phyloP scores from a whole-genome alignment of 192 early-diverging fungal species.

The Coemansia sp. region DNA sequence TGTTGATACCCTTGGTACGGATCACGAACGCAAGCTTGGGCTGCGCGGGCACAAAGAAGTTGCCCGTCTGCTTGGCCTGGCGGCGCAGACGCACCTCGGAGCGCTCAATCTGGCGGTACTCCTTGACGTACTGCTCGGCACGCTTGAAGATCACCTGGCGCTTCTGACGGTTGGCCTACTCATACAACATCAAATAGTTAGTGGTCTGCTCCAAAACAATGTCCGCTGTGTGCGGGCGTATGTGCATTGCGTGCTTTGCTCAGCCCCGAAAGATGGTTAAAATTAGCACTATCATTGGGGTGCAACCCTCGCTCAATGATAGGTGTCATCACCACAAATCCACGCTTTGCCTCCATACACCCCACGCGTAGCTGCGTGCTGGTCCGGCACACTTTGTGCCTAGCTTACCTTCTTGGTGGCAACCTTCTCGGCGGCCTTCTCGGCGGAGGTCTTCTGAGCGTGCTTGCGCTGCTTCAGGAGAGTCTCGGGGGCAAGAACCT shows the following conservation, averaged over 20 bases:
- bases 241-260: constrained; percentile 23
- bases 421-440: constrained; percentile 51
- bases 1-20: constrained; percentile 99
- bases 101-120: constrained; percentile 89
- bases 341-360: background rate
- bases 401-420: constrained; percentile 47
- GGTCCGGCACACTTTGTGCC: background rate
- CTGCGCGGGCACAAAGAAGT: constrained; percentile 94
- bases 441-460: constrained; percentile 69
- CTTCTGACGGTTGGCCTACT: constrained; percentile 61
- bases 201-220: background rate
- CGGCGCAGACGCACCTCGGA: constrained; percentile 90
- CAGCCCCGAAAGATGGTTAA: constrained; percentile 85
- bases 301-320: constrained; percentile 40
- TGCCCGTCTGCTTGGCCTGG: constrained; percentile 86
- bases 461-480: constrained; percentile 83
- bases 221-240: background rate
- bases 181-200: background rate
- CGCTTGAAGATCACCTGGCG: constrained; percentile 99
- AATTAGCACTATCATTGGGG: constrained; percentile 45
- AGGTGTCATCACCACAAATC: constrained; percentile 49
- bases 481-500: constrained; percentile 83
- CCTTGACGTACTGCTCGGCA: constrained; percentile 97
- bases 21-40: constrained; percentile 97
- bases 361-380: background rate